Base-by-base conservation (phyloP, 768 basidiomycete species). In the Psilocybe azurescens region DNA sequence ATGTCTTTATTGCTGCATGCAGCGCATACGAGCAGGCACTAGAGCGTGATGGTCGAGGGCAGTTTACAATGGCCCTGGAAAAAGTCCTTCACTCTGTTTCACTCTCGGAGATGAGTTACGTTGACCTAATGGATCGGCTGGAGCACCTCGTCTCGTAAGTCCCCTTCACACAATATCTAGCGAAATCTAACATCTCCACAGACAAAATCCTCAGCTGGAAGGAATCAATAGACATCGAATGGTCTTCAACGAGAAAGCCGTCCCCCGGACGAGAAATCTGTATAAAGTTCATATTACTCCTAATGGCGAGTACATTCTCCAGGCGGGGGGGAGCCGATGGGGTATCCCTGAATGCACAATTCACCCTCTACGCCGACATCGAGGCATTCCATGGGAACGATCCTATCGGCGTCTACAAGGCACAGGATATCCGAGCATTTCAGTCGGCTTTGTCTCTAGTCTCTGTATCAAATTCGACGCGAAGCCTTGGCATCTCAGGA, bases 1-100 rank as follows among this genome's bases (percentile, higher is more conserved):
- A 57, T 20, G 32, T 57, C 29, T 44, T 57, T 7, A 32, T 57
- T 24, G 16, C 56, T 30, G 56, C 56, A 13, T 57, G 56, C 30
- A 24, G 56, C n/a, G 41, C 56, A 18, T 29, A 8, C 14, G 41
- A 57, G 28, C 56, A 28, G 11, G 56, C 56, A 8, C 11, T 44
- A 13, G 41, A 44, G 5, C 11, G 11, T 44, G n/a, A 44, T 16
- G 41, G 41, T n/a, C 41, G 41, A 11, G 41, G 41, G 5, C 41
- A 44, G 14, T 44, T 44, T n/a, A 44, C 41, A 5, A 9, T 5
- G n/a, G 41, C 41, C 5, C 41, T 44, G 11, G 14, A 8, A 13
- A 44, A 44, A 44, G 41, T 44, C n/a, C 41, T 44, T n/a, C 11
- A 44, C 8, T 44, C 41, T 13, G 41, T 44, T 13, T 13, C 41